phyloP scores from a whole-genome alignment of 441 rosid species.

The Erysimum cheiri region DNA sequence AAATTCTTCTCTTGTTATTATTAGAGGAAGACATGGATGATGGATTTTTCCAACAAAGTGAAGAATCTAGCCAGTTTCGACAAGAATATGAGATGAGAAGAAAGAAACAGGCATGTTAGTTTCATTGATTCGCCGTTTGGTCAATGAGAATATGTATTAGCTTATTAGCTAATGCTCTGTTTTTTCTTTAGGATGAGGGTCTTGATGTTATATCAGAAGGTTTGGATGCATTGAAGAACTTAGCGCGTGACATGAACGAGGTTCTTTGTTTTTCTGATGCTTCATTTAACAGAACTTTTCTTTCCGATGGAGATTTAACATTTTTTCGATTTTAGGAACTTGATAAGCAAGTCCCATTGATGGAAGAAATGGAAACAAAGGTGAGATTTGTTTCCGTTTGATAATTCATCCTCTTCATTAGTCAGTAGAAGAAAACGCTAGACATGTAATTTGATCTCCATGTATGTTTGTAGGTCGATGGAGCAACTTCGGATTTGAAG shows the following conservation, averaged over 20 bases:
- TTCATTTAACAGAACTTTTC: background rate
- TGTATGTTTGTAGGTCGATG: conserved; percentile 61
- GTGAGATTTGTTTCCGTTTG: conserved; percentile 44
- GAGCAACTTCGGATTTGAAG: conserved; percentile 58
- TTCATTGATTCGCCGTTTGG: conserved; percentile 14
- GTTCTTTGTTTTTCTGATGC: conserved; percentile 40
- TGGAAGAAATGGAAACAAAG: conserved; percentile 71
- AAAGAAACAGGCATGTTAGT: conserved; percentile 62
- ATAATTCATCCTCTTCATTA: conserved; percentile 11
- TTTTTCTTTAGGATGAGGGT: conserved; percentile 57
- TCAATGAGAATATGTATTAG: background rate
- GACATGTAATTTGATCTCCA: conserved; percentile 9
- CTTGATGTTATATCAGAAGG: conserved; percentile 73
- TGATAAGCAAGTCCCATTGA: conserved; percentile 71
- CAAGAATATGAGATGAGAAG: conserved; percentile 66
- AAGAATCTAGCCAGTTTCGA: conserved; percentile 61
- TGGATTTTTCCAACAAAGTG: conserved; percentile 55
- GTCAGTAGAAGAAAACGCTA: background rate
- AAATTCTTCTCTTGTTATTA: background rate
- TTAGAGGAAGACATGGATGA: conserved; percentile 54
- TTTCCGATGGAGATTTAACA: conserved; percentile 15
- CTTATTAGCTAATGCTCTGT: conserved; percentile 1
- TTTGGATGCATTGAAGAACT: conserved; percentile 56
- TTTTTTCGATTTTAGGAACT: conserved; percentile 54
- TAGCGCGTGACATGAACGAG: conserved; percentile 72